These are phyloP conservation scores for Tardiomyces depauwii DNA, from an alignment of 1,139 yeast species.

Conservation along the genomic window DNA sequence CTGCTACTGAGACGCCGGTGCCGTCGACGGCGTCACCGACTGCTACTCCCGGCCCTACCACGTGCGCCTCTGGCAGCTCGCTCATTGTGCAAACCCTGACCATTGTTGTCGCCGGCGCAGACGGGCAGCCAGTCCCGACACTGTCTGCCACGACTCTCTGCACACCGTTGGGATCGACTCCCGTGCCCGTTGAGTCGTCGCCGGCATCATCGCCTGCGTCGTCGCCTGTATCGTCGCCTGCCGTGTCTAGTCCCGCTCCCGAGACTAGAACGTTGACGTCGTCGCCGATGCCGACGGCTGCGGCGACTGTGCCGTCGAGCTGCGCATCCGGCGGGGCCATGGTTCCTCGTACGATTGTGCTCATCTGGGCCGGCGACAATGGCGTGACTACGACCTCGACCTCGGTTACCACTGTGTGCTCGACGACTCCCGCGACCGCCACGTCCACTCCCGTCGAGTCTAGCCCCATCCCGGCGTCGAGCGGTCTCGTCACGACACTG, in stretches of 20 bases:
- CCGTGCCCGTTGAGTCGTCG: too few relatives aligned
- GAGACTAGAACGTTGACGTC: too few relatives aligned
- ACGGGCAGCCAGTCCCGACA: background rate
- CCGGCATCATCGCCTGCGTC: too few relatives aligned
- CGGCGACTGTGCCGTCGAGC: background rate
- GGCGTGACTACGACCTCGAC: background rate
- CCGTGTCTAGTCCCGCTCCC: too few relatives aligned
- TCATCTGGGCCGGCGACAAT: background rate
- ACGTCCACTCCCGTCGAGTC: background rate
- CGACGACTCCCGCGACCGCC: background rate
- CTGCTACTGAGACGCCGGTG: background rate
- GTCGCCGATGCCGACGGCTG: background rate
- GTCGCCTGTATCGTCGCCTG: too few relatives aligned
- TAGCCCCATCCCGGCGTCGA: background rate
- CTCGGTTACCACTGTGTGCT: background rate
- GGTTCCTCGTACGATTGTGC: background rate
- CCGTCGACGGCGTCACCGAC: background rate
- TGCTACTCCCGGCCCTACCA: background rate
- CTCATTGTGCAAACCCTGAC: background rate
- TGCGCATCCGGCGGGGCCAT: background rate
- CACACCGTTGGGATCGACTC: background rate
- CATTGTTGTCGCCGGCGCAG: background rate
- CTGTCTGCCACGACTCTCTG: background rate
- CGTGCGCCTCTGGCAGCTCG: background rate
- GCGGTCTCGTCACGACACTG: background rate